These are phyloP conservation scores for Monosporascus sp. DNA, from an alignment of 2,329 filamentous ascomycete genomes.

Conservation along the genomic window DNA sequence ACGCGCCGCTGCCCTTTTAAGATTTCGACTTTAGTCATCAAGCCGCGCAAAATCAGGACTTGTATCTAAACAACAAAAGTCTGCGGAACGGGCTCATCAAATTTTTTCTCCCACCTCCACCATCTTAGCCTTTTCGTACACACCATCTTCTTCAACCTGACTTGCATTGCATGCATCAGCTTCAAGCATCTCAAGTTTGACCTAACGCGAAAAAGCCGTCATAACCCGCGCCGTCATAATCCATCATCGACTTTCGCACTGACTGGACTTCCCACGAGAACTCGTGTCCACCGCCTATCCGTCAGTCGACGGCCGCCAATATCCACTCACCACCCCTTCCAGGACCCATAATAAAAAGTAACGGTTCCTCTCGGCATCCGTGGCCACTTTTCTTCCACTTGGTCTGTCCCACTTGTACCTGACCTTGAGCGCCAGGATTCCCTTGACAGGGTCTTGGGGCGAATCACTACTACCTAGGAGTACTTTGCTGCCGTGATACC, in stretches of 20 bases:
- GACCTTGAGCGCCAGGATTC: not conserved
- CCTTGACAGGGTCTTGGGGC: not conserved
- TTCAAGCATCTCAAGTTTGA: not conserved
- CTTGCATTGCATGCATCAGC: constrained; percentile 1
- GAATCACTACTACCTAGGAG: not conserved
- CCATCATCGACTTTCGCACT: not conserved
- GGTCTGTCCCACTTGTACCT: not conserved
- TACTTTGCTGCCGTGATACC: not conserved
- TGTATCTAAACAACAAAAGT: too few species aligned
- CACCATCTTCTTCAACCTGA: not conserved
- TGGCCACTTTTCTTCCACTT: not conserved
- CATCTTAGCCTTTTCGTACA: constrained; percentile 4
- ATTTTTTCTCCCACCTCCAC: constrained; percentile 12
- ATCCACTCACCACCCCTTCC: not conserved
- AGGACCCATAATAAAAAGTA: not conserved
- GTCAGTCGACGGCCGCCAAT: not conserved
- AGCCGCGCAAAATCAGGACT: too few species aligned
- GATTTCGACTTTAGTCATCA: too few species aligned
- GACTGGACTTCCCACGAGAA: not conserved
- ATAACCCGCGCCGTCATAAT: not conserved
- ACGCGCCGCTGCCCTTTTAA: too few species aligned
- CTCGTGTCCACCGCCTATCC: constrained; percentile 1
- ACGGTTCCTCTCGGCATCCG: not conserved
- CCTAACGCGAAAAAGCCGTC: not conserved
- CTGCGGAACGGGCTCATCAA: too few species aligned